Percentiles rank a stretch among this genome's conserved stretches.
Conservation (phyloP, 2,329 filamentous ascomycete species). For the Pestalotiopsis sp. region DNA sequence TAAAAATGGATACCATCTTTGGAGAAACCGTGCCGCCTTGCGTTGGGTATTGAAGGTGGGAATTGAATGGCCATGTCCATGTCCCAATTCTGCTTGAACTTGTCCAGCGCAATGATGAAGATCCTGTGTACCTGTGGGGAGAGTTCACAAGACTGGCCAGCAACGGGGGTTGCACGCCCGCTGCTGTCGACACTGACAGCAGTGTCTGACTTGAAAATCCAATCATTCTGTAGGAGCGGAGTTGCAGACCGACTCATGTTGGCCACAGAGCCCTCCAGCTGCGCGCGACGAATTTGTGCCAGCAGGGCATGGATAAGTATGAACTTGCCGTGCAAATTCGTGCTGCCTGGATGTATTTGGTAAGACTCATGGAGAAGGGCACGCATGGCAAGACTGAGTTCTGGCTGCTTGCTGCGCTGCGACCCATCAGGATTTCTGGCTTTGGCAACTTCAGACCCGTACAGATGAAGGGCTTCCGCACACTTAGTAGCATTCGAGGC, state of each 20-base stretch:
- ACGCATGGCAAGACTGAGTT: conserved; percentile 63
- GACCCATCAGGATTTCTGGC: conserved; percentile 64
- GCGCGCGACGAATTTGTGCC: conserved; percentile 56
- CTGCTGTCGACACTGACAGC: conserved; percentile 48
- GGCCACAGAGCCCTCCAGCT: conserved; percentile 41
- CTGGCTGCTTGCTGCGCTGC: conserved; percentile 65
- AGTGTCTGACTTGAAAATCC: conserved; percentile 50
- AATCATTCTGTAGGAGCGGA: conserved; percentile 62
- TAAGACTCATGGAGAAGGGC: conserved; percentile 62
- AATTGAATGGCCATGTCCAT: conserved; percentile 71
- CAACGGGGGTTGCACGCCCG: conserved; percentile 49
- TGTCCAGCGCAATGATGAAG: conserved; percentile 63
- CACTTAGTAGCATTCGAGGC: conserved; percentile 62
- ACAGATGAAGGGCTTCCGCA: conserved; percentile 66
- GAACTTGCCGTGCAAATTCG: conserved; percentile 76
- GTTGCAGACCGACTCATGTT: conserved; percentile 49
- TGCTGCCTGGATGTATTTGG: conserved; percentile 65
- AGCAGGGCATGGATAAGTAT: conserved; percentile 72
- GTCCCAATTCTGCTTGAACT: conserved; percentile 76
- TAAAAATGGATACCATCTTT: conserved; percentile 75
- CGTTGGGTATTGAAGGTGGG: conserved; percentile 54
- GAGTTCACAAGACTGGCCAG: conserved; percentile 37
- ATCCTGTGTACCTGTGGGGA: conserved; percentile 50
- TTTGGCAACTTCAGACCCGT: conserved; percentile 58
- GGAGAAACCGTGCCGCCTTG: conserved; percentile 68